Percentiles rank a stretch among this genome's conserved stretches.
Evolutionary conservation across 2,329 filamentous ascomycete species (phyloP).

Genomic region (Fusarium temperatum): DNA sequence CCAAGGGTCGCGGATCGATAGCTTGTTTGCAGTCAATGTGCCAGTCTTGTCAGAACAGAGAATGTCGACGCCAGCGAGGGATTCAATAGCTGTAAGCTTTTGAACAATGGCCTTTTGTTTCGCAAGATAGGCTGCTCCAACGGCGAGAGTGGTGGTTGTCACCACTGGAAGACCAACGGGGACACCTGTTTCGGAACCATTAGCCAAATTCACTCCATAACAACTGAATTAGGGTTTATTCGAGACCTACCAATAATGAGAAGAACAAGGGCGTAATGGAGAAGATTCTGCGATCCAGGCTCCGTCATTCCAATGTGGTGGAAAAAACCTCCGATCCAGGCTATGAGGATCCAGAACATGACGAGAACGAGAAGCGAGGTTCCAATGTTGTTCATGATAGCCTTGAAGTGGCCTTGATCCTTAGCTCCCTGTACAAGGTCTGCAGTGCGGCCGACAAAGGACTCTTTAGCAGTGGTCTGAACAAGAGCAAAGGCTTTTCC

Average conservation of each 20-base stretch:
- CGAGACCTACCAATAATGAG: slow-evolving; percentile 16
- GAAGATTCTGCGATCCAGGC: slow-evolving; percentile 20
- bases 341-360: slow-evolving; percentile 23
- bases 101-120: slow-evolving; percentile 27
- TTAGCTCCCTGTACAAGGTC: slow-evolving; percentile 27
- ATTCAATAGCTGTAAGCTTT: slow-evolving; percentile 12
- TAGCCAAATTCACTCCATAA: neutral
- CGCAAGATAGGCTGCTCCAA: slow-evolving; percentile 17
- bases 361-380: slow-evolving; percentile 19
- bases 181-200: neutral
- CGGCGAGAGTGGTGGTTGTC: slow-evolving; percentile 25
- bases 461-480: slow-evolving; percentile 11
- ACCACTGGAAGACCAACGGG: slow-evolving; percentile 26
- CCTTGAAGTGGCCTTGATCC: slow-evolving; percentile 30
- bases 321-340: slow-evolving; percentile 28
- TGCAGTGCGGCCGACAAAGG: slow-evolving; percentile 25
- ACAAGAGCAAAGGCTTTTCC: slow-evolving; percentile 19
- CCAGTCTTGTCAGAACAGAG: slow-evolving; percentile 27
- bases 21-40: slow-evolving; percentile 16
- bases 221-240: neutral
- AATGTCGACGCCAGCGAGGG: slow-evolving; percentile 21
- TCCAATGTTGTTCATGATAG: slow-evolving; percentile 28
- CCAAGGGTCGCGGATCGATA: slow-evolving; percentile 23
- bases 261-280: slow-evolving; percentile 24
- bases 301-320: slow-evolving; percentile 15